These are phyloP conservation scores for Suillus clintonianus DNA, from an alignment of 768 basidiomycete genomes.

Conservation along the genomic window DNA sequence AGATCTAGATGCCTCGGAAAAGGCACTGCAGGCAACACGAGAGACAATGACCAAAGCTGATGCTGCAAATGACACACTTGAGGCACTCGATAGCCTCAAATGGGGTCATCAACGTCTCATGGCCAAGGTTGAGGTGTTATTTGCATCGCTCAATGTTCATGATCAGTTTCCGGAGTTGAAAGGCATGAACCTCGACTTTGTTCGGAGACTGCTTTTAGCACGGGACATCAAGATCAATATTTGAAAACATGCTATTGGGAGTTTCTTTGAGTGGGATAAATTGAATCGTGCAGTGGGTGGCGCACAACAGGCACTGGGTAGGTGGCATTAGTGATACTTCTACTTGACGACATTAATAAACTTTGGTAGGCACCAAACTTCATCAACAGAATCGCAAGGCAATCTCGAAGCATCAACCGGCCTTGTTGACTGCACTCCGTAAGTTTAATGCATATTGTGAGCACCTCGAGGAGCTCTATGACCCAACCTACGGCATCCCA, in stretches of 20 bases:
- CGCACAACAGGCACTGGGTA: slow-evolving; percentile 32
- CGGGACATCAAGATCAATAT: slow-evolving; percentile 13
- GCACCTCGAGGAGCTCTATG: neutral
- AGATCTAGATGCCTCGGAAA: slow-evolving; percentile 25
- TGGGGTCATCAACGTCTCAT: slow-evolving; percentile 14
- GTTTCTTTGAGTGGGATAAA: slow-evolving; percentile 39
- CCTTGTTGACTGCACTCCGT: neutral
- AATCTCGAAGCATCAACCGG: neutral
- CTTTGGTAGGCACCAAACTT: slow-evolving; percentile 27
- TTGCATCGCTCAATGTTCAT: slow-evolving; percentile 34
- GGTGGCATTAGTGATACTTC: neutral
- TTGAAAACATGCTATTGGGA: neutral
- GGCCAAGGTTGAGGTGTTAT: slow-evolving; percentile 32
- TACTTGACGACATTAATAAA: neutral
- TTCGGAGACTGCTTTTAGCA: slow-evolving; percentile 9
- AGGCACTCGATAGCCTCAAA: slow-evolving; percentile 20
- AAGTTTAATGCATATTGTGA: neutral
- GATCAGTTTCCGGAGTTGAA: slow-evolving; percentile 34
- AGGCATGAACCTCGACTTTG: slow-evolving; percentile 16
- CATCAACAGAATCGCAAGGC: slow-evolving; percentile 19
- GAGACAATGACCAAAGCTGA: slow-evolving; percentile 8
- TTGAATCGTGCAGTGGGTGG: slow-evolving; percentile 37
- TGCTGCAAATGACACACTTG: slow-evolving; percentile 7
- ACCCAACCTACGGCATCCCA: slow-evolving; percentile 24
- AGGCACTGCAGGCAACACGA: slow-evolving; percentile 15